Percentiles rank a stretch among this genome's conserved stretches.
Evolutionary conservation across 225 moss, liverwort and hornwort species (phyloP).

Genomic region (Lunularia cruciata): DNA sequence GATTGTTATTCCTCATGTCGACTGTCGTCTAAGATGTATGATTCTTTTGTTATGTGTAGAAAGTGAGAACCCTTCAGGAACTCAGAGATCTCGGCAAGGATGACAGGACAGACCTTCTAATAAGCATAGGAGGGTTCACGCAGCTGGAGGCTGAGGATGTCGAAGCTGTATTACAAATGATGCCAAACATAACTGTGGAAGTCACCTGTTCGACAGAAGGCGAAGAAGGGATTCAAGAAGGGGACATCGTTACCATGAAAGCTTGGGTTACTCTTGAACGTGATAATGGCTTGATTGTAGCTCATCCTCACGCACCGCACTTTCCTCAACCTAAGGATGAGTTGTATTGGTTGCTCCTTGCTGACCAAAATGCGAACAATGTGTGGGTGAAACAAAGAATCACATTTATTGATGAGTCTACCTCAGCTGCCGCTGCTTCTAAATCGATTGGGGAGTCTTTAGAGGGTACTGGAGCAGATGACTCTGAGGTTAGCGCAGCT

Average conservation of each 20-base stretch:
- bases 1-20: too few relatives aligned
- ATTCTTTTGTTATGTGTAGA: constrained; percentile 43
- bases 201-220: constrained; percentile 89
- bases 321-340: constrained; percentile 85
- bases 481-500: constrained; percentile 60
- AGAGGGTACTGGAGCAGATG: constrained; percentile 86
- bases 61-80: constrained; percentile 84
- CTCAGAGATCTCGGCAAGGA: constrained; percentile 65
- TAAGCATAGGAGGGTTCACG: constrained; percentile 64
- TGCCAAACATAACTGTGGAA: constrained; percentile 74
- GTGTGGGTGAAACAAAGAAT: constrained; percentile 94
- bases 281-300: constrained; percentile 62
- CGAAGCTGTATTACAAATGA: constrained; percentile 78
- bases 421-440: constrained; percentile 64
- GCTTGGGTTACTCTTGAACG: constrained; percentile 83
- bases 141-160: constrained; percentile 72
- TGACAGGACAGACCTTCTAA: constrained; percentile 67
- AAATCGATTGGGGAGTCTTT: constrained; percentile 81
- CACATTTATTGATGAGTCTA: constrained; percentile 78
- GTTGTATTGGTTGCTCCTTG: constrained; percentile 82
- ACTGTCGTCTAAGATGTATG: too few relatives aligned
- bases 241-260: constrained; percentile 85
- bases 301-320: constrained; percentile 85
- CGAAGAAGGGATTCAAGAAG: constrained; percentile 99
- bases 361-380: constrained; percentile 70